Base-by-base conservation (phyloP, 371 early-diverging fungal species). In the Amoeboaphelidium protococcarum region DNA sequence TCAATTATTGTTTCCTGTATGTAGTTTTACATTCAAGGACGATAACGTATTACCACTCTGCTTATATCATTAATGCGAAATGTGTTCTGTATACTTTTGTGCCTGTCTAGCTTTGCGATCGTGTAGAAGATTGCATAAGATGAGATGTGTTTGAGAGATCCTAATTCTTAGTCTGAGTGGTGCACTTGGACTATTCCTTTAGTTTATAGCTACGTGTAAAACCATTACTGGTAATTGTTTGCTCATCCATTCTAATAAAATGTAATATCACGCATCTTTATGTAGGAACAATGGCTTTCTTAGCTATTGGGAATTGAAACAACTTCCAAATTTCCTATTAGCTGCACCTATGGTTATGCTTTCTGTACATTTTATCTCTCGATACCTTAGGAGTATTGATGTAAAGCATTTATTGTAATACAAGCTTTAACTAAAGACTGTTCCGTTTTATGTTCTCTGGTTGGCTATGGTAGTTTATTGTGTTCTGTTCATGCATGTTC, bases 251-350 rank as follows among this genome's bases (percentile, higher is more conserved):
- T 21, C 26, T 37, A 25, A 45, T 27, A 21, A 25, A 2, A 44
- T 31, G 21, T 24, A 10, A 13, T 21, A 41, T 6, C 23, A 10
- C 27, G 41, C 2, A 25, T 13, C 19, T 47, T 2, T 27, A 10
- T 43, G 37, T 50, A 78, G 80, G 80, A 72, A 79, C 52, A 65
- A 68, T 47, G 91, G 89, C 2, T 81, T 87, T 49, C 51, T 91
- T 21, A 55, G 66, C 0, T 91, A 91, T 58, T 91, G 73, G 51
- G 71, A 74, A 25, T 23, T 69, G 6, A 71, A 76, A 42, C 82
- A 88, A 55, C 63, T 85, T 21, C 89, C 89, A 16, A 87, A 86
- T 63, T 91, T 91, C 64, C 48, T 80, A 20, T 60, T 91, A 23
- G 88, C 88, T 0, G 59, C 70, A 16, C 91, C 91, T 2, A 80